These are phyloP conservation scores for Mortierella sp. DNA, from an alignment of 371 early-diverging fungal genomes.

Conservation along the genomic window DNA sequence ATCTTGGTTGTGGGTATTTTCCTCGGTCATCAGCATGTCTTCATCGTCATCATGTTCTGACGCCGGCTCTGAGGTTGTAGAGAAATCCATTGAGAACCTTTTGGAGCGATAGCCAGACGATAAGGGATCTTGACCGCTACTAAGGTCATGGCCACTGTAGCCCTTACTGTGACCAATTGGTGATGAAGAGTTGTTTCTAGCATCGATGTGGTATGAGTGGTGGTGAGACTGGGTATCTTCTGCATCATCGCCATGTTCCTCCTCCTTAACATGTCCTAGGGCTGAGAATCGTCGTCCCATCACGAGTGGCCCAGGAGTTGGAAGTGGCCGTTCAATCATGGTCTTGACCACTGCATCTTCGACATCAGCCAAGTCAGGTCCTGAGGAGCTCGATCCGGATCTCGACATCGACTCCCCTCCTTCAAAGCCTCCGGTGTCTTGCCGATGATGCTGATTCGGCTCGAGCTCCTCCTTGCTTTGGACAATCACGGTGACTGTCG, in stretches of 20 bases:
- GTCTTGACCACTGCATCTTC: constrained; percentile 28
- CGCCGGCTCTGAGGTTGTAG: constrained; percentile 28
- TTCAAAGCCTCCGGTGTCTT: constrained; percentile 19
- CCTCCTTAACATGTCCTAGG: constrained; percentile 37
- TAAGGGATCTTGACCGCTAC: constrained; percentile 9
- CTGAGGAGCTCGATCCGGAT: constrained; percentile 27
- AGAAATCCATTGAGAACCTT: constrained; percentile 40
- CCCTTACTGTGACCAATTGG: constrained; percentile 29
- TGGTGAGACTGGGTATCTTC: constrained; percentile 18
- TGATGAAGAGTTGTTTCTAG: constrained; percentile 13
- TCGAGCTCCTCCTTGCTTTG: constrained; percentile 33
- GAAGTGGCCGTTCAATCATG: constrained; percentile 14
- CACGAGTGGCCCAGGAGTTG: constrained; percentile 9
- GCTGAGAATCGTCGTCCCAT: constrained; percentile 39
- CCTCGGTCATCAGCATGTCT: constrained; percentile 22
- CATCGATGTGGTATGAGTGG: constrained; percentile 34
- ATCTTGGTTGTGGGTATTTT: not conserved
- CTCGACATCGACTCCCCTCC: constrained; percentile 12
- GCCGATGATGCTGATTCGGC: not conserved
- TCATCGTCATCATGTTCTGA: constrained; percentile 43
- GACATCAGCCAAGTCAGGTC: constrained; percentile 13
- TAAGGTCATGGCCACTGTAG: constrained; percentile 18
- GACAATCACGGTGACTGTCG: constrained; percentile 21
- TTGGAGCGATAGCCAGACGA: constrained; percentile 28
- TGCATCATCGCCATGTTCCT: constrained; percentile 36